Evolutionary conservation across 208 protist species (phyloP).

Genomic region (Trypanosoma scelopori): DNA sequence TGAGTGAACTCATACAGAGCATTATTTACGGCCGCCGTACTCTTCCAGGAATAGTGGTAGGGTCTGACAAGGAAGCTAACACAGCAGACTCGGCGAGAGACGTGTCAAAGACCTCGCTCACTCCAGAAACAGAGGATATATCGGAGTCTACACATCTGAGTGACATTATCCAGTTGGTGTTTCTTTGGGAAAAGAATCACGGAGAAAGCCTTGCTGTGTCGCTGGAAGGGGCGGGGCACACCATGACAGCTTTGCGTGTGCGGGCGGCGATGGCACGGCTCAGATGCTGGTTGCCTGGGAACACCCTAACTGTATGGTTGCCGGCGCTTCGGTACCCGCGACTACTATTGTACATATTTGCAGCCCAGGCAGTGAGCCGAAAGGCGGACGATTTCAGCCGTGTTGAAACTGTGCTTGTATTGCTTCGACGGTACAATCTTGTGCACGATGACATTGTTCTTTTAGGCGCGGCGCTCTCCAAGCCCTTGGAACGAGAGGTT

Average conservation of each 20-base stretch:
- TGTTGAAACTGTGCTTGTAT: conserved; percentile 49
- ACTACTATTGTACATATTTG: conserved; percentile 35
- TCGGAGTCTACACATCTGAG: background rate
- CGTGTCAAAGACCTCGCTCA: background rate
- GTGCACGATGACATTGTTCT: conserved; percentile 60
- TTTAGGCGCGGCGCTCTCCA: conserved; percentile 53
- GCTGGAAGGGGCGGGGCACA: conserved; percentile 6
- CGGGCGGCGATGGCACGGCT: conserved; percentile 1
- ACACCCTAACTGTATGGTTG: conserved; percentile 50
- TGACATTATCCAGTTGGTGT: conserved; percentile 14
- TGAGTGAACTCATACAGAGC: background rate
- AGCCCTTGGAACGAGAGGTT: conserved; percentile 43
- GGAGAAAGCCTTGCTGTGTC: background rate
- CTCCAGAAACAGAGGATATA: background rate
- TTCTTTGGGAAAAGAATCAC: conserved; percentile 21
- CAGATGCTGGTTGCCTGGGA: conserved; percentile 18
- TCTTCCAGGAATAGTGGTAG: background rate
- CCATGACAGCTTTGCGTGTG: background rate
- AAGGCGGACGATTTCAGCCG: conserved; percentile 15
- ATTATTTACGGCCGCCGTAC: conserved; percentile 10
- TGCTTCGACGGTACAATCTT: conserved; percentile 60
- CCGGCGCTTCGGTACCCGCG: conserved; percentile 55
- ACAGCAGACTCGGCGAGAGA: background rate
- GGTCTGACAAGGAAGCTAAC: background rate
- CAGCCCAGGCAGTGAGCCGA: conserved; percentile 17